Percentiles rank a stretch among this genome's conserved stretches.
phyloP scores from a whole-genome alignment of 78 protist species.

The Polysphondylium violaceum region DNA sequence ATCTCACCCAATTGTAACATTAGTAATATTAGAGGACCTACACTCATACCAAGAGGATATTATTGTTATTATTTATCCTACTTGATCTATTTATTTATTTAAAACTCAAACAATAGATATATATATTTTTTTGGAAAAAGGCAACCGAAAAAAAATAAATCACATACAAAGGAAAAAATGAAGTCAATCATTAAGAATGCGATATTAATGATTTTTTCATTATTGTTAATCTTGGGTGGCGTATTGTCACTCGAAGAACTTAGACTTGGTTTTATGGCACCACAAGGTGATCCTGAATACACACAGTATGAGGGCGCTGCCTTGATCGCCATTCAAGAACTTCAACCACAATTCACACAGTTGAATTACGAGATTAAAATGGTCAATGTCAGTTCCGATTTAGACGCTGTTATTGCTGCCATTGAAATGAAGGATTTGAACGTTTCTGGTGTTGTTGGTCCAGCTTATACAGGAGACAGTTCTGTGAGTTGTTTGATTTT shows the following conservation, averaged over 20 bases:
- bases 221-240: not conserved
- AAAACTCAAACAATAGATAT: no score
- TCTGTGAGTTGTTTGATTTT: not conserved
- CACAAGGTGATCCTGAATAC: slow-evolving; percentile 21
- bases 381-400: not conserved
- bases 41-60: no score
- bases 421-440: not conserved
- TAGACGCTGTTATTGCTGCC: not conserved
- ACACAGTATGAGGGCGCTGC: not conserved
- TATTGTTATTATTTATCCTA: no score
- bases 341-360: not conserved
- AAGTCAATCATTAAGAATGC: no score
- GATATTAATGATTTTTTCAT: not conserved
- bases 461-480: slow-evolving; percentile 40
- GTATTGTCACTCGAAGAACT: not conserved
- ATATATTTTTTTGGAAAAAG: no score
- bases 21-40: no score
- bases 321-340: not conserved
- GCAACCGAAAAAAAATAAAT: no score
- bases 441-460: slow-evolving; percentile 56
- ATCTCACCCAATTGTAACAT: no score
- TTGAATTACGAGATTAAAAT: not conserved
- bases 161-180: no score
- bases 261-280: slow-evolving; percentile 3
- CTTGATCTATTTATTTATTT: no score